Evolutionary conservation across 371 early-diverging fungal species (phyloP).

Genomic region (Saksenaea oblongispora): DNA sequence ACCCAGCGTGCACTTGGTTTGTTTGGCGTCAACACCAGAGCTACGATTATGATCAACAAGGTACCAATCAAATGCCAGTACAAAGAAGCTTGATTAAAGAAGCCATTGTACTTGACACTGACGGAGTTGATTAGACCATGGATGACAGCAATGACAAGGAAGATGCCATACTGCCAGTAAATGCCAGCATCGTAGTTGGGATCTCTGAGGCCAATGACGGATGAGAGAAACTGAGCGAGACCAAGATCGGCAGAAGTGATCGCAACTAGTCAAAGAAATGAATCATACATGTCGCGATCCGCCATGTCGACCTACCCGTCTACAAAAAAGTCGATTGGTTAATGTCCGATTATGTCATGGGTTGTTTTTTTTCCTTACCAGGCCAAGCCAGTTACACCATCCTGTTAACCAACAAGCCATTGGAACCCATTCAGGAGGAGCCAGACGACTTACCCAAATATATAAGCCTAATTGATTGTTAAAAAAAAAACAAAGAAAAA

Average conservation of each 20-base stretch:
- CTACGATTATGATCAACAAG: constrained; percentile 54
- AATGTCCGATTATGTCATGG: too few species aligned
- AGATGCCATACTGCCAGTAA: constrained; percentile 45
- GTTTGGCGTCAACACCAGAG: constrained; percentile 51
- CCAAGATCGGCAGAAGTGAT: constrained; percentile 58
- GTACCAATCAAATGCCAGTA: constrained; percentile 63
- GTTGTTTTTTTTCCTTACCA: constrained; percentile 19
- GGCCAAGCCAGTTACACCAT: constrained; percentile 58
- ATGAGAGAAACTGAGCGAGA: constrained; percentile 50
- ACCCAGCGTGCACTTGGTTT: constrained; percentile 48
- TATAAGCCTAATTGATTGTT: constrained; percentile 17
- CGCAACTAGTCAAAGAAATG: constrained; percentile 23
- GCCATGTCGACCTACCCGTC: constrained; percentile 16
- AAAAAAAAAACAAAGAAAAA: background rate
- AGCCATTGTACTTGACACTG: constrained; percentile 49
- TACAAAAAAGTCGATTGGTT: constrained; percentile 4
- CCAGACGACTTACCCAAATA: constrained; percentile 61
- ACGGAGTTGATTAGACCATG: constrained; percentile 62
- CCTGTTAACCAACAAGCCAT: constrained; percentile 54
- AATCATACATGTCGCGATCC: background rate
- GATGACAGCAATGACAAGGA: constrained; percentile 46
- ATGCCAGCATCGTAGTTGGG: constrained; percentile 38
- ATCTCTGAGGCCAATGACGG: constrained; percentile 38
- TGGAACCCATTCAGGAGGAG: constrained; percentile 52
- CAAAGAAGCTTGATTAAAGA: constrained; percentile 56